phyloP scores from a whole-genome alignment of 768 basidiomycete species.

The Chlorophyllum brunneum region DNA sequence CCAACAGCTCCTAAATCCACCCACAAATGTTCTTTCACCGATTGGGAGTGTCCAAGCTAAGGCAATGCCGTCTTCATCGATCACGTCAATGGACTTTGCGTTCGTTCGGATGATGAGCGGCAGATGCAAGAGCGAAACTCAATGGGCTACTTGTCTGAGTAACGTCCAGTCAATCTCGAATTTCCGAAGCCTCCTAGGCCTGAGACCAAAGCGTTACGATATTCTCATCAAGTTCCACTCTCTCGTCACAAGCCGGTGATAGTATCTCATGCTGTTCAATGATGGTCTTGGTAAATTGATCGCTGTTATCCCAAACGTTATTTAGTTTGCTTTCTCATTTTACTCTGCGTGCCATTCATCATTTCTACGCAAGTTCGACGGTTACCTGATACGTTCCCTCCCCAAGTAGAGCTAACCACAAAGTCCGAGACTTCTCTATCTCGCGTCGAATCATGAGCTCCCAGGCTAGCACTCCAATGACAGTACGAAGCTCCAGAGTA shows the following conservation, averaged over 20 bases:
- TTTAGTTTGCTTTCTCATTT: neutral
- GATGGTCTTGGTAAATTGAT: slow-evolving; percentile 1
- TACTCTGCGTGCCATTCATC: slow-evolving; percentile 4
- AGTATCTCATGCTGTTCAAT: neutral
- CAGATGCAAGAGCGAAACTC: slow-evolving; percentile 1
- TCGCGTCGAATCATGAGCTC: slow-evolving; percentile 1
- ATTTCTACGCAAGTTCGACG: neutral
- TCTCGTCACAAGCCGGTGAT: slow-evolving; percentile 5
- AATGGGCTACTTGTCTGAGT: neutral
- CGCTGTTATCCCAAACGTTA: too few species aligned
- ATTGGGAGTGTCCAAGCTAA: slow-evolving; percentile 2
- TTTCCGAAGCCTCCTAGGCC: slow-evolving; percentile 10
- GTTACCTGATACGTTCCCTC: slow-evolving; percentile 8
- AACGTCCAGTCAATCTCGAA: slow-evolving; percentile 3
- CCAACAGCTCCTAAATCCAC: slow-evolving; percentile 4
- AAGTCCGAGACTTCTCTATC: slow-evolving; percentile 8
- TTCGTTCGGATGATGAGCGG: slow-evolving; percentile 6
- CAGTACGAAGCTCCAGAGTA: slow-evolving; percentile 9
- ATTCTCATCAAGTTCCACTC: slow-evolving; percentile 12
- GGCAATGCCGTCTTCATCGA: slow-evolving; percentile 1
- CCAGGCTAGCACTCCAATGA: slow-evolving; percentile 1
- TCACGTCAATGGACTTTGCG: slow-evolving; percentile 6
- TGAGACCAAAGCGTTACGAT: slow-evolving; percentile 2
- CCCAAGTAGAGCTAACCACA: slow-evolving; percentile 4
- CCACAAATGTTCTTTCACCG: slow-evolving; percentile 12